phyloP scores from a whole-genome alignment of 2,329 filamentous ascomycete genomes.

The Didymella pinodella region DNA sequence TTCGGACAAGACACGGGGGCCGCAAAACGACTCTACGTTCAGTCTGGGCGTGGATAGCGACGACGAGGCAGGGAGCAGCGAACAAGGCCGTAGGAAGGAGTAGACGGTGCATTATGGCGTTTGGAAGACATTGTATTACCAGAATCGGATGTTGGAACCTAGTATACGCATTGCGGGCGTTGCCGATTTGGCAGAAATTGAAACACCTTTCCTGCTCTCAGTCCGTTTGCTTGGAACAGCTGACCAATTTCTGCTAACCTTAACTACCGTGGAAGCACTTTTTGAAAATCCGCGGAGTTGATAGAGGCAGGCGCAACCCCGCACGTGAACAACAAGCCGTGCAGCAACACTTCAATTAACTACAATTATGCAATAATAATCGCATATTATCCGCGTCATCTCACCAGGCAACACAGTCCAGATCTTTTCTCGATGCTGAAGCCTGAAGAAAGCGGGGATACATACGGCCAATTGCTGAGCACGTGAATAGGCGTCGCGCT shows the following conservation, averaged over 20 bases:
- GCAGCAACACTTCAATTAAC: not conserved
- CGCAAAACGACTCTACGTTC: slow-evolving; percentile 54
- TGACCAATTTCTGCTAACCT: too few relatives aligned
- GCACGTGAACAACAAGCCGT: not conserved
- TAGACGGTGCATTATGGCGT: slow-evolving; percentile 20
- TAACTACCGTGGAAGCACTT: too few relatives aligned
- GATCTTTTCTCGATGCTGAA: not conserved
- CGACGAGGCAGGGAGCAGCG: slow-evolving; percentile 46
- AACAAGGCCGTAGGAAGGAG: slow-evolving; percentile 44
- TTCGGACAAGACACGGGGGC: slow-evolving; percentile 42
- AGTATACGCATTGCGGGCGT: slow-evolving; percentile 28
- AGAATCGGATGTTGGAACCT: slow-evolving; percentile 8
- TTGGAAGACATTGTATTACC: slow-evolving; percentile 8
- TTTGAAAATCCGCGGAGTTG: too few relatives aligned
- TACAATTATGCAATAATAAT: not conserved
- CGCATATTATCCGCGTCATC: not conserved
- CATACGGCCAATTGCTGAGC: slow-evolving; percentile 2
- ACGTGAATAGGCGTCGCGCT: slow-evolving; percentile 20
- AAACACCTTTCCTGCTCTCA: not conserved
- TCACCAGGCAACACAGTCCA: not conserved
- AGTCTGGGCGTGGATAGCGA: slow-evolving; percentile 58
- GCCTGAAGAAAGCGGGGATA: slow-evolving; percentile 8
- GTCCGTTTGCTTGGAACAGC: too few relatives aligned
- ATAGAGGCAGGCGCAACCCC: not conserved
- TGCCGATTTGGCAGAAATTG: slow-evolving; percentile 6